Base-by-base conservation (phyloP, 305 asterid species). In the Rubia tinctorum region DNA sequence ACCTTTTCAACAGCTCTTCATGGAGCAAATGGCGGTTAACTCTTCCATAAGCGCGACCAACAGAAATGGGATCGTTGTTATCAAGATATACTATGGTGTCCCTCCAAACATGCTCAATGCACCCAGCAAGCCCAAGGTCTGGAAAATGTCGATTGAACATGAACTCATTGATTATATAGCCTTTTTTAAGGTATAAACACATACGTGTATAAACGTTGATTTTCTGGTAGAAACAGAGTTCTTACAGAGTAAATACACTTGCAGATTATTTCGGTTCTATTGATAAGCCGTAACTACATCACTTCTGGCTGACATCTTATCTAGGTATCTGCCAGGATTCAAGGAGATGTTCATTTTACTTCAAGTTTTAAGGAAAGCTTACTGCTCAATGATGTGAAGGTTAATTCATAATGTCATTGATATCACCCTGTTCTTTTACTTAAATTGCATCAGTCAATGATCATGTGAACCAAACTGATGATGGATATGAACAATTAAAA, bases 21-120 rank as follows among this genome's bases (percentile, higher is more conserved):
- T 95, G 99, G 78, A 95, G 94, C 80, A 92, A 86, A 85, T 85
- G 95, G 56, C 98, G 99, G 79, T 97, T 92, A 64, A 94, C 99
- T 79, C 98, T 89, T 80, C 99, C 99, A 81, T 94, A 94, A 59
- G 99, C 96, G 2, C 99, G 95, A 8, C 99, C 99, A 75, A 94
- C 82, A 39, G 64, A 86, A 80, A 92, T 85, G 73, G 98, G 99
- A 74, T 90, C 86, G 9, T 45, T 79, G 43, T 85, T 88, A 75
- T 94, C 99, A 63, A 94, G 90, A 90, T 94, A 94, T 73, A 94
- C 99, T 75, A 94, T 80, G 53, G 99, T 90, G 76, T 94, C 98
- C 74, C 90, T 78, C 99, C 99, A 94, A 10, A 90, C 97, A 84
- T 91, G 99, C 79, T 94, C 99, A 76, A 92, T 94, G 89, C 99